Evolutionary conservation across 2,329 filamentous ascomycete genomes (phyloP), one percentile per base, ranked within the genome.

Genomic region (Domatiomyces globalis): DNA sequence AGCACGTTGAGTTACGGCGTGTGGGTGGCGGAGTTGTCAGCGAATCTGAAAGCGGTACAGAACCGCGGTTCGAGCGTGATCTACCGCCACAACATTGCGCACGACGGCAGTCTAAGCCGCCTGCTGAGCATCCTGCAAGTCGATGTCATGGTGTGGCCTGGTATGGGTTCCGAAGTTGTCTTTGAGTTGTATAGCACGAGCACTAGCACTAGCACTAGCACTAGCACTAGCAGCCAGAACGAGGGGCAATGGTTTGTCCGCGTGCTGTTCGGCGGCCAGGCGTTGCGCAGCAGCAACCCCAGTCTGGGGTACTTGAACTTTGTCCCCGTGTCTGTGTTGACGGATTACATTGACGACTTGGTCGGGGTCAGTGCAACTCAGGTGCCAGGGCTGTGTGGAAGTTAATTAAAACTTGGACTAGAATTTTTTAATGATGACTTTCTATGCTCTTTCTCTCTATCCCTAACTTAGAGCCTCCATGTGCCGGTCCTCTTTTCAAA

Each of bases 131-230:
- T 89, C 15, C 63, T 92, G 61, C 85, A 90, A 67, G 62, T 84
- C 1, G 81, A 87, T 19, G 65, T 72, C 49, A 90, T 90, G 85
- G 80, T 87, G 1, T 90, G 85, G 85, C 85, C 85, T 0, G 85
- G 85, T 0, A 88, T 90, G 85, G 85, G 85, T 0, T 73, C 79
- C 8, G 85, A 90, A 67, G 73, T 90, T 0, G 77, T 88, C 0
- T 87, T 89, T 63, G 85, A 90, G 69, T 63, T 89, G 27, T 88
- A 81, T 61, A 70, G 66, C n/a, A n/a, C n/a, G n/a, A n/a, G n/a
- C 72, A 70, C 59, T 63, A 64, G 43, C 56, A 61, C n/a, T 57
- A 61, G 56, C 62, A 61, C 9, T 10, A 5, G 33, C 33, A 15
- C 4, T 2, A 15, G 48, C 33, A 39, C 33, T 4, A 39, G 33